Evolutionary conservation across 2,329 filamentous ascomycete genomes (phyloP).

Genomic region (Trichothecium sympodiale): DNA sequence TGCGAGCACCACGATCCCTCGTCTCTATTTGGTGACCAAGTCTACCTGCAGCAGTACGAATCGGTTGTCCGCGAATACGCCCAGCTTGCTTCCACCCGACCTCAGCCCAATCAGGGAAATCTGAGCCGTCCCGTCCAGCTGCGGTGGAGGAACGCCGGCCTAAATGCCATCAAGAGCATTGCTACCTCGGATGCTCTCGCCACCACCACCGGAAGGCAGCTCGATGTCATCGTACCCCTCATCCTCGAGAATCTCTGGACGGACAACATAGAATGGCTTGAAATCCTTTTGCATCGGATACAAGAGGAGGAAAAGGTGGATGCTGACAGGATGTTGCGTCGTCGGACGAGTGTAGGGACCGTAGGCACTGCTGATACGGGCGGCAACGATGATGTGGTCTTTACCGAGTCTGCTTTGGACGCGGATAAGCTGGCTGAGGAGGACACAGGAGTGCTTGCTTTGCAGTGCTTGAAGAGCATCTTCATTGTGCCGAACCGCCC

Average conservation of each 20-base stretch:
- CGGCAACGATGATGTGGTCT: constrained; percentile 55
- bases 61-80: constrained; percentile 73
- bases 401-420: constrained; percentile 73
- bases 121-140: constrained; percentile 64
- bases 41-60: constrained; percentile 73
- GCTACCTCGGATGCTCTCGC: constrained; percentile 70
- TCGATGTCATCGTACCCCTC: constrained; percentile 70
- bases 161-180: constrained; percentile 71
- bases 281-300: constrained; percentile 55
- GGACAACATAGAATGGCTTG: constrained; percentile 58
- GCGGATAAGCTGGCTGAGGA: constrained; percentile 85
- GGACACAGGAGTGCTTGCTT: constrained; percentile 71
- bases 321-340: constrained; percentile 48
- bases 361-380: constrained; percentile 54
- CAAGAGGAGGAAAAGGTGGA: constrained; percentile 59
- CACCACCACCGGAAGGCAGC: constrained; percentile 63
- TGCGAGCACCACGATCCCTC: constrained; percentile 83
- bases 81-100: constrained; percentile 57
- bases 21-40: constrained; percentile 73
- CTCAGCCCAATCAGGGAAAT: constrained; percentile 42
- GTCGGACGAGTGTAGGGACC: constrained; percentile 71
- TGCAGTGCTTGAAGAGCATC: constrained; percentile 78
- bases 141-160: constrained; percentile 63
- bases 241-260: constrained; percentile 81
- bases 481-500: constrained; percentile 72